Evolutionary conservation across 116 monocot species (phyloP), one percentile per base, ranked within the genome.

Genomic region (Dioscorea cayenensis): DNA sequence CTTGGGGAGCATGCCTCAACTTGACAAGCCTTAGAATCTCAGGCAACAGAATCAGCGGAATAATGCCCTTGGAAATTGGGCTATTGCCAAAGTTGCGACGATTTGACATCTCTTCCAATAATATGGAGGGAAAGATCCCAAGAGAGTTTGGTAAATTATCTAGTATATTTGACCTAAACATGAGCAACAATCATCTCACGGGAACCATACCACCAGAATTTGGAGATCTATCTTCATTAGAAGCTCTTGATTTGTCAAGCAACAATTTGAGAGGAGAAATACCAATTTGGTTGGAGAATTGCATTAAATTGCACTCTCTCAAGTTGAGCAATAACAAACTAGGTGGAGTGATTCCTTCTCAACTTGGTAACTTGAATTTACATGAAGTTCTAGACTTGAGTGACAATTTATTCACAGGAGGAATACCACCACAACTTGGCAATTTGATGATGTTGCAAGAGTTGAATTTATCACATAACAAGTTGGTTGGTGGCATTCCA

Each of bases 101-200:
- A 13, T 69, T 81, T 7, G 77, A 81, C 16, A 51, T 82, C n/a
- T 77, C 77, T 10, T 60, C 71, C 28, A 82, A 82, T 43, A 66
- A 67, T 2, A 14, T 82, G 4, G 49, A 2, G 2, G 82, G 82
- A 14, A 50, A 51, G 20, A 74, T 82, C 16, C 82, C 77, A 10
- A 67, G 1, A 11, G 27, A 65, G 14, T n/a, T 78, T 1, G 63
- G 77, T 0, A 21, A 25, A 0, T 37, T 78, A 36, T 14, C 19
- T 11, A 36, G 22, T 11, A 28, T 82, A 14, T 75, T 62, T 62
- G 19, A 38, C 20, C 55, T 78, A 29, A 71, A 36, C n/a, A 25
- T 82, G 66, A 78, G 71, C 19, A 43, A 49, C 16, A 82, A 82
- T 60, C 28, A 60, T 0, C 66, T 82, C n/a, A 58, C 66, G 19